Conservation (phyloP, 2,329 filamentous ascomycete genomes). For the Paramyrothecium sp. region DNA sequence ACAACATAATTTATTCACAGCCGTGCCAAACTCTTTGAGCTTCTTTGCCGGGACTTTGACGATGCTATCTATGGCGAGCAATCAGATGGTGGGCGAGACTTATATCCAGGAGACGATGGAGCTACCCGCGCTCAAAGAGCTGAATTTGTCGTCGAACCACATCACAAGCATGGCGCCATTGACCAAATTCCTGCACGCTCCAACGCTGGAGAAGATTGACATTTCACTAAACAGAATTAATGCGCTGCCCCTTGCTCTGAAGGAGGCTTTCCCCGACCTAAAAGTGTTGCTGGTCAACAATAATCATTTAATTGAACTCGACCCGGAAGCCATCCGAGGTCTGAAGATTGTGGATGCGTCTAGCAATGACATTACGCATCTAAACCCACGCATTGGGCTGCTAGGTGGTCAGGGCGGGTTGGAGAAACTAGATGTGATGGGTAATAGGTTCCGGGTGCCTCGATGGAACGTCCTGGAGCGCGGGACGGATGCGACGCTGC, state of each 20-base stretch:
- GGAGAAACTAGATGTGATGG: slow-evolving; percentile 72
- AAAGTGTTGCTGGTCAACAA: slow-evolving; percentile 71
- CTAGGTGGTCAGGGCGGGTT: slow-evolving; percentile 61
- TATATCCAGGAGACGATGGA: slow-evolving; percentile 67
- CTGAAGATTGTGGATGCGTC: slow-evolving; percentile 58
- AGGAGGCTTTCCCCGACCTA: slow-evolving; percentile 67
- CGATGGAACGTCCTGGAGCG: slow-evolving; percentile 80
- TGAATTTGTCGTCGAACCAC: slow-evolving; percentile 74
- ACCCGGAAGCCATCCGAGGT: slow-evolving; percentile 62
- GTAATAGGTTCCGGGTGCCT: slow-evolving; percentile 86
- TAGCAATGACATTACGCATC: slow-evolving; percentile 63
- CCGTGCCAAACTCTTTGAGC: slow-evolving; percentile 68
- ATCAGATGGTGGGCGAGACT: slow-evolving; percentile 63
- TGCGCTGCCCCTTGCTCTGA: slow-evolving; percentile 62
- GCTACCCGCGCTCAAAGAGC: slow-evolving; percentile 71
- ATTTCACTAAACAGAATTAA: slow-evolving; percentile 80
- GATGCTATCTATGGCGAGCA: slow-evolving; percentile 72
- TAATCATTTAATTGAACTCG: slow-evolving; percentile 74
- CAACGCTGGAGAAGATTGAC: slow-evolving; percentile 73
- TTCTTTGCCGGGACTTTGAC: slow-evolving; percentile 71
- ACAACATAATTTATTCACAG: slow-evolving; percentile 72
- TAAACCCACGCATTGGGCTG: slow-evolving; percentile 79
- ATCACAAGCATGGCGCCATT: slow-evolving; percentile 70
- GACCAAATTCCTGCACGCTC: slow-evolving; percentile 66
- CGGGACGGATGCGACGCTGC: slow-evolving; percentile 80